phyloP scores from a whole-genome alignment of 306 rosid genomes.

The Hippophae tibetana region DNA sequence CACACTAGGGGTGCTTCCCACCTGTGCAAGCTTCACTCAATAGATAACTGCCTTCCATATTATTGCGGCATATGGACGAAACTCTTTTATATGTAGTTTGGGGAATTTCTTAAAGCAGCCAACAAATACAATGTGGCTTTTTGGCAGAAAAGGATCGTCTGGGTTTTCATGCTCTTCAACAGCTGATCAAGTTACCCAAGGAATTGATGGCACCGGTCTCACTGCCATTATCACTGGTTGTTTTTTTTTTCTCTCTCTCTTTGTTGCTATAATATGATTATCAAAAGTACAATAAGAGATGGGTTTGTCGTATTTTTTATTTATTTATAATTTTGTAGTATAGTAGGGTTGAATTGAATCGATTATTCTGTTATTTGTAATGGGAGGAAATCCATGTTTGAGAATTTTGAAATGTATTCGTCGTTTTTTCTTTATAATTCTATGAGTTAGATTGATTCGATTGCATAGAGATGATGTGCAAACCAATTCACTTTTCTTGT shows the following conservation, averaged over 20 bases:
- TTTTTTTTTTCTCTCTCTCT: background rate
- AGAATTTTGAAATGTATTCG: too few species aligned
- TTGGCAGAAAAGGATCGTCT: conserved; percentile 52
- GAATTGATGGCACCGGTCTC: conserved; percentile 61
- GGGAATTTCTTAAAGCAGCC: background rate
- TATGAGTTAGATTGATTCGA: too few species aligned
- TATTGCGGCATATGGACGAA: background rate
- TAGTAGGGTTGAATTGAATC: too few species aligned
- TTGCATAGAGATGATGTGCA: too few species aligned
- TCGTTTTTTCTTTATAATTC: too few species aligned
- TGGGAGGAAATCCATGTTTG: too few species aligned
- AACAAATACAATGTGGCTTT: conserved; percentile 48
- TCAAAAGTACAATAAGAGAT: background rate
- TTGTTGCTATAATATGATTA: background rate
- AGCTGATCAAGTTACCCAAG: conserved; percentile 65
- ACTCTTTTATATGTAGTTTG: background rate
- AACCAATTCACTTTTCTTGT: too few species aligned
- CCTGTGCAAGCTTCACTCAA: background rate
- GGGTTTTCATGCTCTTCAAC: conserved; percentile 69
- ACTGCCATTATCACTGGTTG: conserved; percentile 82
- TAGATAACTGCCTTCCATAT: background rate
- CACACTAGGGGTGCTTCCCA: background rate
- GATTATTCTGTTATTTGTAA: too few species aligned
- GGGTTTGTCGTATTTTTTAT: background rate
- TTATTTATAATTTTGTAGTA: too few species aligned